These are phyloP conservation scores for Xerocomus amazonicus DNA, from an alignment of 1,284 basidiomycete species.

Conservation along the genomic window DNA sequence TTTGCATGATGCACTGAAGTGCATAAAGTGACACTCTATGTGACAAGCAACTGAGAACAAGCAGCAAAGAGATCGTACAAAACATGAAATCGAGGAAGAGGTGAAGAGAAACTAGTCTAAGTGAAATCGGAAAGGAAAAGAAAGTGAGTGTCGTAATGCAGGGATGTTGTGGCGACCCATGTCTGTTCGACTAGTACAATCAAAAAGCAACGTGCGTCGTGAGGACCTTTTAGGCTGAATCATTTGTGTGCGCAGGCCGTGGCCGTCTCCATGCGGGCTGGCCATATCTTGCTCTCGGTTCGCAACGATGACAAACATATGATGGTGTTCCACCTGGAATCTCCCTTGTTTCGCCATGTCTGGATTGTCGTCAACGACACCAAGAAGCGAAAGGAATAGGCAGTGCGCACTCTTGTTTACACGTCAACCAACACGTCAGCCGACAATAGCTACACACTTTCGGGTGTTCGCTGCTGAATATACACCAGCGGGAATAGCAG, in stretches of 20 bases:
- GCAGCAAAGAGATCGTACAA: too few species aligned
- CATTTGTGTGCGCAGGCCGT: conserved; percentile 8
- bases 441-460: conserved; percentile 21
- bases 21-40: too few species aligned
- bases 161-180: too few species aligned
- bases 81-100: too few species aligned
- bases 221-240: neutral
- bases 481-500: conserved; percentile 29
- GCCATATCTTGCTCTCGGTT: conserved; percentile 14
- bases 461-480: conserved; percentile 29
- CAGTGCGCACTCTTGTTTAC: conserved; percentile 23
- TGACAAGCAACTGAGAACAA: too few species aligned
- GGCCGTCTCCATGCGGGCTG: conserved; percentile 25
- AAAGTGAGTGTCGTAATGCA: too few species aligned
- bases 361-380: conserved; percentile 6
- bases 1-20: too few species aligned
- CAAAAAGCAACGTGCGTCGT: too few species aligned
- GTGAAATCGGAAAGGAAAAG: too few species aligned
- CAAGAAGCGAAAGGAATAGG: neutral
- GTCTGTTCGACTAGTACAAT: too few species aligned
- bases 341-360: conserved; percentile 25
- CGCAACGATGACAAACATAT: conserved; percentile 27
- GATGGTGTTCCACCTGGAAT: conserved; percentile 29
- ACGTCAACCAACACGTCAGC: conserved; percentile 30
- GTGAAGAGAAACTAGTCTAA: too few species aligned